Evolutionary conservation across 495 filamentous ascomycete genomes (phyloP), one percentile per base, ranked within the genome.

Genomic region (Bathelium albidoporum): DNA sequence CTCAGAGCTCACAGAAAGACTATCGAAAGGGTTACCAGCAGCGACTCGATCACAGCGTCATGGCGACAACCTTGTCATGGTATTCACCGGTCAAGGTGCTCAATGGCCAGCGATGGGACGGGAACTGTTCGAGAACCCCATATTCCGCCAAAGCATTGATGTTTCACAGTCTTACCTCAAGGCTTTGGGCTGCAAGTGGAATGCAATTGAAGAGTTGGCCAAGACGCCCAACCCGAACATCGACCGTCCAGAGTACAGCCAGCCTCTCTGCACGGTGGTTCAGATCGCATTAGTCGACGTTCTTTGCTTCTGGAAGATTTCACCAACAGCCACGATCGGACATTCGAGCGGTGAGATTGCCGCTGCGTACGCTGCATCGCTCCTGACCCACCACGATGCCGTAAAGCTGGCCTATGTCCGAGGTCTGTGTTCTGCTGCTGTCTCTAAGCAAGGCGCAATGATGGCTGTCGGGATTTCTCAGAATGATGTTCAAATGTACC

Each of bases 341-440:
- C 85, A 87, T 69, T 87, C 84, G 0, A 82, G 79, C 0, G 85
- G 85, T 2, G 85, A 88, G 69, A 84, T 88, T 41, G 83, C 77
- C 1, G 83, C 83, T 14, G 84, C 84, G 0, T 87, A 85, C 69
- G 82, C 83, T 20, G 75, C 81, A 11, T 82, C 77, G 1, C 73
- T 71, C 3, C 61, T 86, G 10, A 76, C 75, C 0, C 69, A 74
- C 16, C 65, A 63, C 65, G 79, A 74, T 70, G 83, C 79, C 0
- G 75, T 77, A 20, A 64, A 63, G 0, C 39, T 73, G 28, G 75
- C 77, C 5, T 81, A 76, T 49, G 74, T 73, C 53, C 67, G 79
- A 3, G 78, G 77, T 0, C 24, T 64, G n/a, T 0, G 10, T 0
- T 9, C 20, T 22, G 9, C 52, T 12, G 10, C 20, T 59, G 22